A percentile compares a stretch with the other conserved stretches of the same genome.
Conservation (phyloP, 306 rosid genomes). For the Ammopiptanthus mongolicus region DNA sequence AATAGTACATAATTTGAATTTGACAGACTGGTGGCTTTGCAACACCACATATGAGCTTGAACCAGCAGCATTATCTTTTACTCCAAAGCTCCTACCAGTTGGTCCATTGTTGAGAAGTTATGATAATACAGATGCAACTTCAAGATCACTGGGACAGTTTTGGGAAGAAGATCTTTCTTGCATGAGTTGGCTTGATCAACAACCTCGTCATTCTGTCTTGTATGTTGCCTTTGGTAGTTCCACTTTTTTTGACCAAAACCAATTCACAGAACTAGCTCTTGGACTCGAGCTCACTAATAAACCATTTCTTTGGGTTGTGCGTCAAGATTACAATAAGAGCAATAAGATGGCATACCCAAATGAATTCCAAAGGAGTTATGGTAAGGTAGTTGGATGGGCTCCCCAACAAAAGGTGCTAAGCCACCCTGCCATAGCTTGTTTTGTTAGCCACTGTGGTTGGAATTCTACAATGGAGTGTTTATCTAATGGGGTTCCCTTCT, state of each 20-base stretch:
- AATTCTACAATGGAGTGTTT: slow-evolving; percentile 45
- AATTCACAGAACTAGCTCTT: slow-evolving; percentile 25
- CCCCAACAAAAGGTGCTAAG: slow-evolving; percentile 38
- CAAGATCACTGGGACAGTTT: slow-evolving; percentile 26
- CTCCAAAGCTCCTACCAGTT: slow-evolving; percentile 27
- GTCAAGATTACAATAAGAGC: not conserved
- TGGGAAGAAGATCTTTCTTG: slow-evolving; percentile 35
- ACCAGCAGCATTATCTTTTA: not conserved
- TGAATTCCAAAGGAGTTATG: slow-evolving; percentile 24
- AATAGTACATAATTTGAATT: not conserved
- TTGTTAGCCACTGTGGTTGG: slow-evolving; percentile 55
- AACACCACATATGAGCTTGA: slow-evolving; percentile 32
- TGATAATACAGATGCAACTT: not conserved
- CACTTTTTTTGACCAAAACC: slow-evolving; percentile 14
- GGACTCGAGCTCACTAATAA: slow-evolving; percentile 24
- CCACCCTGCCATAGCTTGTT: slow-evolving; percentile 40
- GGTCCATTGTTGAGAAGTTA: slow-evolving; percentile 28
- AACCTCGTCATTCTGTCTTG: slow-evolving; percentile 15
- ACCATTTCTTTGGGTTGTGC: slow-evolving; percentile 49
- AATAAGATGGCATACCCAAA: not conserved
- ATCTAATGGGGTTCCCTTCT: slow-evolving; percentile 29
- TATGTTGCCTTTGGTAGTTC: slow-evolving; percentile 33
- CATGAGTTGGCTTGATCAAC: slow-evolving; percentile 36
- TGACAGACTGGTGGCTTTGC: slow-evolving; percentile 33
- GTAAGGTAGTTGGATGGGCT: slow-evolving; percentile 32